Evolutionary conservation across 768 basidiomycete species (phyloP).

Genomic region (Mycena polygramma): DNA sequence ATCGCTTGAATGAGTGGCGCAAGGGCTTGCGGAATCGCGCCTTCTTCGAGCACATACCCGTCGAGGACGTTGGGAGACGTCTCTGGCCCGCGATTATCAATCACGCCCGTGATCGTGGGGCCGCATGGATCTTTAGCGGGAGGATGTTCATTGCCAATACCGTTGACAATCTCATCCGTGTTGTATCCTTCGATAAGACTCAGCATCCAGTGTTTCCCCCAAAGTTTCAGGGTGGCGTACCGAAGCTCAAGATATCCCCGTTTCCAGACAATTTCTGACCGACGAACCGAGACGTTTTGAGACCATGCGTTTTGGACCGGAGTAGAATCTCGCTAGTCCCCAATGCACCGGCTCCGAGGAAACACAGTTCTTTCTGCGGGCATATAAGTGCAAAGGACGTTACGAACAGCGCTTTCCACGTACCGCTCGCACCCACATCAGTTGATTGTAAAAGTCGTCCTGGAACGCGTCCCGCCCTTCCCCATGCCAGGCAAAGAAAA

Average conservation of each 20-base stretch:
- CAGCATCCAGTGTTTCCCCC: not conserved
- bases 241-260: conserved; percentile 39
- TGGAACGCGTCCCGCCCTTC: conserved; percentile 33
- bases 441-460: conserved; percentile 32
- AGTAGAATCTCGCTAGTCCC: conserved; percentile 40
- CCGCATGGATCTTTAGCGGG: conserved; percentile 27
- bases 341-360: conserved; percentile 38
- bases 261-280: conserved; percentile 37
- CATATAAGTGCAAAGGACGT: not conserved
- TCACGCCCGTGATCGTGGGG: conserved; percentile 40
- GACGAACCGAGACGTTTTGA: conserved; percentile 30
- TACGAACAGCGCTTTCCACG: not conserved
- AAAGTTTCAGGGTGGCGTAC: conserved; percentile 14
- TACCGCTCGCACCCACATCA: conserved; percentile 40
- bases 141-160: conserved; percentile 32
- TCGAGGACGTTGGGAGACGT: conserved; percentile 35
- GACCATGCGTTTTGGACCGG: conserved; percentile 32
- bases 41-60: conserved; percentile 40
- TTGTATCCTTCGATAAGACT: conserved; percentile 32
- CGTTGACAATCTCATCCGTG: conserved; percentile 37
- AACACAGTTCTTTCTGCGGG: conserved; percentile 35
- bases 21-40: conserved; percentile 37
- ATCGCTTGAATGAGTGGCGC: conserved; percentile 35
- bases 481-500: conserved; percentile 39
- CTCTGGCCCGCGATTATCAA: conserved; percentile 31